Percentiles rank a stretch among this genome's conserved stretches.
phyloP scores from a whole-genome alignment of 169 alveolate species.

The Plasmodium vivax region DNA sequence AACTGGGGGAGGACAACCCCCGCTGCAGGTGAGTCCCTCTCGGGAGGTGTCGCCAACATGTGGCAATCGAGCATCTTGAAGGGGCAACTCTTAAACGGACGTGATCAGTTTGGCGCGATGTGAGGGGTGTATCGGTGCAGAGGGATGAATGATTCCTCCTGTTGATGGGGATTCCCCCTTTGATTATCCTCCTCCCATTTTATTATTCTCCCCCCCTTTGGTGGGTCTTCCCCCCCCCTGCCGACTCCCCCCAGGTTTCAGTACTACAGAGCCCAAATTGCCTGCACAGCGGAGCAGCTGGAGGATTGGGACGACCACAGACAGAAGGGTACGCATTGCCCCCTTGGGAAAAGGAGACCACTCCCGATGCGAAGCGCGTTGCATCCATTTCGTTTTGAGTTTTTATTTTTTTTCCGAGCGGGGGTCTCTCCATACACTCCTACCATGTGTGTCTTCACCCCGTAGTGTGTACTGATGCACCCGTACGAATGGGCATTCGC shows the following conservation, averaged over 20 bases:
- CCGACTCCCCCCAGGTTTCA: constrained; percentile 76
- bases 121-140: not conserved
- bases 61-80: not conserved
- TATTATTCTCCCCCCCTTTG: no score
- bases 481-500: not conserved
- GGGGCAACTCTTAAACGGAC: not conserved
- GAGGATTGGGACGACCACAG: constrained; percentile 73
- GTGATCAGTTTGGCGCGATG: not conserved
- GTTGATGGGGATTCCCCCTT: not conserved
- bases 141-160: no score
- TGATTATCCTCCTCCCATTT: no score
- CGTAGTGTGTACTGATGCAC: not conserved
- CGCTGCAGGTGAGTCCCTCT: constrained; percentile 80
- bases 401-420: not conserved
- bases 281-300: constrained; percentile 83
- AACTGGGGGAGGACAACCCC: constrained; percentile 85
- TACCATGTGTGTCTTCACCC: not conserved
- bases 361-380: not conserved
- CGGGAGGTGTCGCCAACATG: not conserved
- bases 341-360: not conserved
- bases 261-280: constrained; percentile 84
- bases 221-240: no score
- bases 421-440: not conserved
- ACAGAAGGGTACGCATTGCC: constrained; percentile 30
- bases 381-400: not conserved